Evolutionary conservation across 2,329 filamentous ascomycete genomes (phyloP).

Genomic region (Didymella segeticola): DNA sequence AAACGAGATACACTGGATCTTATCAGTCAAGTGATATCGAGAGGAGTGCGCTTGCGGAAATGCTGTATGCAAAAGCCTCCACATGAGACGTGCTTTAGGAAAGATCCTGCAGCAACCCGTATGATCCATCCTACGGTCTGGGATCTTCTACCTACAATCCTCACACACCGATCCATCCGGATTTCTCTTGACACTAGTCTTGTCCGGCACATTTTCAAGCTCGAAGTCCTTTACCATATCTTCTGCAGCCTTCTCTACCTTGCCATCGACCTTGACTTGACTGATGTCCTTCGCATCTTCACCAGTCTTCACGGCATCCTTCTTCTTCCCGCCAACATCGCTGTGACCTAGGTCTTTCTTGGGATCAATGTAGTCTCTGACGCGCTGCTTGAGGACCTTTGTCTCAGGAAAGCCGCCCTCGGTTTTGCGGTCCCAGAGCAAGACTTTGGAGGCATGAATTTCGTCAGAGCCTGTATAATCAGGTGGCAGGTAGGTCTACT

Average conservation of each 20-base stretch:
- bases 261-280: slow-evolving; percentile 6
- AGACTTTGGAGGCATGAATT: slow-evolving; percentile 53
- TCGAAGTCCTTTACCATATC: slow-evolving; percentile 4
- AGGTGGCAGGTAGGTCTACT: slow-evolving; percentile 36
- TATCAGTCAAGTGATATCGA: too few species aligned
- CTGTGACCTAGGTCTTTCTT: slow-evolving; percentile 77
- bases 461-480: not conserved
- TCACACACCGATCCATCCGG: slow-evolving; percentile 47
- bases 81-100: too few species aligned
- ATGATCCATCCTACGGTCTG: not conserved
- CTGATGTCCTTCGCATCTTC: not conserved
- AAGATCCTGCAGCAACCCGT: too few species aligned
- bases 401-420: slow-evolving; percentile 92
- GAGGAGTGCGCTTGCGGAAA: too few species aligned
- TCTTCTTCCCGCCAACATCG: slow-evolving; percentile 52
- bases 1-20: too few species aligned
- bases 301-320: slow-evolving; percentile 25
- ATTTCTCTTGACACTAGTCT: slow-evolving; percentile 34
- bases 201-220: slow-evolving; percentile 1
- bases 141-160: slow-evolving; percentile 38
- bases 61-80: too few species aligned
- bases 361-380: slow-evolving; percentile 84
- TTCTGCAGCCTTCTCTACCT: slow-evolving; percentile 1
- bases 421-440: slow-evolving; percentile 86
- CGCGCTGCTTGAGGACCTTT: slow-evolving; percentile 84